A percentile compares a stretch with the other conserved stretches of the same genome.
Conservation (phyloP, 768 basidiomycete species). For the Tulasnella sp. region DNA sequence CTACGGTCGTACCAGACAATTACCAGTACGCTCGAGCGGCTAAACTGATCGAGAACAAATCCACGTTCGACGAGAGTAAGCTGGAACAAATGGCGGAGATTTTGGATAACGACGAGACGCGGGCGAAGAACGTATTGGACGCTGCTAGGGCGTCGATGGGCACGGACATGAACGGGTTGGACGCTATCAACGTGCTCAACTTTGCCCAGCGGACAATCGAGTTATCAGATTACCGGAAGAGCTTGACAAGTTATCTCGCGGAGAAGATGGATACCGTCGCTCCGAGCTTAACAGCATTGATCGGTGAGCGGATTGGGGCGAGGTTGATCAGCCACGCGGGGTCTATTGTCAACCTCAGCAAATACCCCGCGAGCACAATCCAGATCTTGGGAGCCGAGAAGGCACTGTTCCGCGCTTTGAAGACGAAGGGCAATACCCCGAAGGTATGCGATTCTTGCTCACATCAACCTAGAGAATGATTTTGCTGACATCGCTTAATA, state of each 20-base stretch:
- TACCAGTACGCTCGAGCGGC: conserved; percentile 82
- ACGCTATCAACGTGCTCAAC: conserved; percentile 89
- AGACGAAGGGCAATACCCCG: conserved; percentile 98
- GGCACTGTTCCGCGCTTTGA: conserved; percentile 91
- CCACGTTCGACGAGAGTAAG: conserved; percentile 64
- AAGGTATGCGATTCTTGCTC: conserved; percentile 44
- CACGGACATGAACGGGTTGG: conserved; percentile 77
- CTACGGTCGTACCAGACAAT: conserved; percentile 88
- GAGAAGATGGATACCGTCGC: conserved; percentile 99
- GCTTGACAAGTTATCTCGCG: conserved; percentile 70
- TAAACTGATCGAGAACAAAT: conserved; percentile 85
- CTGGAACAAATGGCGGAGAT: conserved; percentile 68
- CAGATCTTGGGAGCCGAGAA: conserved; percentile 98
- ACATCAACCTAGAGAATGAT: conserved; percentile 5
- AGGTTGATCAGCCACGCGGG: conserved; percentile 92
- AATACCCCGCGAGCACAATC: conserved; percentile 96
- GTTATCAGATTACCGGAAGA: conserved; percentile 88
- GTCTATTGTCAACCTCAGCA: conserved; percentile 90
- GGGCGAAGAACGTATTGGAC: conserved; percentile 90
- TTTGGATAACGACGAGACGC: conserved; percentile 71
- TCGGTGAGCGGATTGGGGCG: conserved; percentile 88
- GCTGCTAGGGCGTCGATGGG: conserved; percentile 94
- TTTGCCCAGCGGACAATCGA: conserved; percentile 88
- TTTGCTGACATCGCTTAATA: neutral
- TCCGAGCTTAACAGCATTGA: conserved; percentile 79